Percentiles rank a stretch among this genome's conserved stretches.
These are phyloP conservation scores for Fraxinus sp. DNA, from an alignment of 305 asterid genomes.

Conservation along the genomic window DNA sequence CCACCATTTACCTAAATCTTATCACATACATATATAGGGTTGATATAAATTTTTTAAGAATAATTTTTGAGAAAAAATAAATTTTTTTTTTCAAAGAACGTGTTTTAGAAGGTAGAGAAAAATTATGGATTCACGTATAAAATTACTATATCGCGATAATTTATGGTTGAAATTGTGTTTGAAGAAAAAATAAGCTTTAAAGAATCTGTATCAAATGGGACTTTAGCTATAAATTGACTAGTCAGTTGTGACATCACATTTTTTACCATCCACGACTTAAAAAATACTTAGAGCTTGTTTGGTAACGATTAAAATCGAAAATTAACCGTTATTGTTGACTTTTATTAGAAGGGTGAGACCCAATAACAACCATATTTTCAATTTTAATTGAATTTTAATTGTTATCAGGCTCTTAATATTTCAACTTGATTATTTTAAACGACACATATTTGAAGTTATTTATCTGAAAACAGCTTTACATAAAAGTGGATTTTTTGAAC, in stretches of 20 bases:
- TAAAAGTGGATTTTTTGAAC: not conserved
- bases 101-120: not conserved
- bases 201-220: not conserved
- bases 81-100: not conserved
- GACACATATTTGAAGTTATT: not conserved
- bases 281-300: too few relatives aligned
- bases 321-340: too few relatives aligned
- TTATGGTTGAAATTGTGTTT: not conserved
- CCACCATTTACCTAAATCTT: not conserved
- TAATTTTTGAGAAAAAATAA: too few relatives aligned
- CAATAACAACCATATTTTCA: too few relatives aligned
- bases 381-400: too few relatives aligned
- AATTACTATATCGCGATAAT: too few relatives aligned
- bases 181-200: too few relatives aligned
- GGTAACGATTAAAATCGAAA: too few relatives aligned
- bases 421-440: not conserved
- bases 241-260: not conserved
- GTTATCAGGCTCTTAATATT: too few relatives aligned
- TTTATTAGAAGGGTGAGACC: too few relatives aligned
- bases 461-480: not conserved
- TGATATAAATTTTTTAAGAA: not conserved
- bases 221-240: too few relatives aligned
- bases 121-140: not conserved
- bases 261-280: too few relatives aligned
- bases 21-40: not conserved